Base-by-base conservation (phyloP, 177 flowering plant genomes). In the Vitis hybrid region DNA sequence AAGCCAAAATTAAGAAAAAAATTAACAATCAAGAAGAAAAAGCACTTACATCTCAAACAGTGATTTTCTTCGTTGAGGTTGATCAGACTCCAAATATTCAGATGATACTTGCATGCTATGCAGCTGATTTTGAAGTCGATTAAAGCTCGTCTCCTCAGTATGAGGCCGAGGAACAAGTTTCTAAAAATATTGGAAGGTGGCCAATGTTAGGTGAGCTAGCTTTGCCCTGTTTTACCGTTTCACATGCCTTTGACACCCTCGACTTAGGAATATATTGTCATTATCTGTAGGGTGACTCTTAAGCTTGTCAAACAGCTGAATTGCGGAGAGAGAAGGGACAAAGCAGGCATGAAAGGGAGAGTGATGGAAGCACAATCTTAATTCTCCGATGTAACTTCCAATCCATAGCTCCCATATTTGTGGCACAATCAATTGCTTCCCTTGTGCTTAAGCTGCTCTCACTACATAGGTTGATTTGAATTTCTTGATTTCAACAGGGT, bases 241-340 rank as follows among this genome's bases (percentile, higher is more conserved):
- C 66, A 67, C 39, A 53, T 60, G 65, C 60, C 62, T 59, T 68
- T 2, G 33, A 56, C 68, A 45, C 57, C 53, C 48, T 26, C 26
- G 3, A 26, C 26, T 26, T 26, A 2, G 26, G 26, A 26, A 26
- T 26, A 26, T 26, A 26, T 26, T 26, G 26, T 66, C 10, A 59
- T 55, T 48, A 62, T 33, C 39, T 45, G 10, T 68, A 5, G 69
- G 65, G 72, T 48, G 65, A 66, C 62, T 50, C 67, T 66, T 70
- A 66, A 51, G 53, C 39, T 69, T 70, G 26, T 80, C 77, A 76
- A 91, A 91, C 56, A 91, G 82, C 80, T 91, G 97, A 76, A 91
- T 75, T 56, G 93, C 97, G 39, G 97, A 91, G 66, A 91, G 75
- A 68, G 51, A 84, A 53, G 94, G 97, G 60, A 86, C 91, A 85